phyloP scores from a whole-genome alignment of 2,329 filamentous ascomycete species.

The Cordyceps militaris region DNA sequence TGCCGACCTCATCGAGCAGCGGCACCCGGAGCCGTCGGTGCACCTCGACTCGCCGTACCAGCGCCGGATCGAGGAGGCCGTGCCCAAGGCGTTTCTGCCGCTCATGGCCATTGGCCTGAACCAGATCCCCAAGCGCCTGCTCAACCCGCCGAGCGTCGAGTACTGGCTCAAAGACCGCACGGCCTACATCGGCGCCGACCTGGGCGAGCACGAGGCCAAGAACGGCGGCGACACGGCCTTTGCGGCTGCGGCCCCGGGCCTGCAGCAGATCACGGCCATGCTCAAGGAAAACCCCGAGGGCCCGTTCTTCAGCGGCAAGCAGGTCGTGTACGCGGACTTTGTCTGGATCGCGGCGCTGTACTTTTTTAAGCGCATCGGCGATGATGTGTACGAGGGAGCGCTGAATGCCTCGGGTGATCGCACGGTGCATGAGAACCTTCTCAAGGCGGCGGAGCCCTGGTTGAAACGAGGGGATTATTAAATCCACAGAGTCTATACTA shows the following conservation, averaged over 20 bases:
- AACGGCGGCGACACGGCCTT: slow-evolving; percentile 45
- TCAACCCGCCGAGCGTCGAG: slow-evolving; percentile 42
- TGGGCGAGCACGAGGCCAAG: slow-evolving; percentile 42
- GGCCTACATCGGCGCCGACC: slow-evolving; percentile 40
- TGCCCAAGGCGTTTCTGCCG: slow-evolving; percentile 29
- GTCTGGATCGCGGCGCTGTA: slow-evolving; percentile 44
- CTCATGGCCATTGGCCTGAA: slow-evolving; percentile 39
- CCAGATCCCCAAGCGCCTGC: slow-evolving; percentile 40
- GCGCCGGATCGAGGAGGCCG: slow-evolving; percentile 34
- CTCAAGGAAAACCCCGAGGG: slow-evolving; percentile 50
- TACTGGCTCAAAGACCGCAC: slow-evolving; percentile 52
- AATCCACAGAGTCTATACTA: too few species aligned
- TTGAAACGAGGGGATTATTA: slow-evolving; percentile 32
- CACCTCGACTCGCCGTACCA: slow-evolving; percentile 48
- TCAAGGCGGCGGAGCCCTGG: slow-evolving; percentile 36
- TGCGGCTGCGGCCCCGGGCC: slow-evolving; percentile 31
- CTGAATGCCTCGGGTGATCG: slow-evolving; percentile 32
- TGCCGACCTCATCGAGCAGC: slow-evolving; percentile 49
- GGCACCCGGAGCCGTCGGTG: slow-evolving; percentile 50
- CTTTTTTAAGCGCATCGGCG: slow-evolving; percentile 32
- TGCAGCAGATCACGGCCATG: slow-evolving; percentile 34
- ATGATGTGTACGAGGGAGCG: slow-evolving; percentile 27
- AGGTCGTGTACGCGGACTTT: slow-evolving; percentile 51
- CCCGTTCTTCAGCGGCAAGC: slow-evolving; percentile 53
- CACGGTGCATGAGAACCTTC: slow-evolving; percentile 30